Base-by-base conservation (phyloP, 208 protist species). In the Blechomonas ayalai region DNA sequence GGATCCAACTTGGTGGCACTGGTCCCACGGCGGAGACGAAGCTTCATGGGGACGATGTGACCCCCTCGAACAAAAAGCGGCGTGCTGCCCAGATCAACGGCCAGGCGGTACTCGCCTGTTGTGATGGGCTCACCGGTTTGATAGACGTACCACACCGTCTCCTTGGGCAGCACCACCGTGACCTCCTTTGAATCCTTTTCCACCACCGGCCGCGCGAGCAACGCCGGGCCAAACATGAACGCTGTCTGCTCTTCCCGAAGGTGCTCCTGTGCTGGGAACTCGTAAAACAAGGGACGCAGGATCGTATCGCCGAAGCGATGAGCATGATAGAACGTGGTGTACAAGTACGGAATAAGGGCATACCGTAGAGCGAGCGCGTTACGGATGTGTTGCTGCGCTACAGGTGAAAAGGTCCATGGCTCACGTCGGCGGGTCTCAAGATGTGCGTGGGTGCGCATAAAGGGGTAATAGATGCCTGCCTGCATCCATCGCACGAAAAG, bases 401-500 rank as follows among this genome's bases (percentile, higher is more conserved):
- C 63, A 5, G 45, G 18, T 9, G 74, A 89, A 60, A 98, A 98
- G n/a, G 92, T 78, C 92, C 95, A 99, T 22, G 97, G 97, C 76
- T 99, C 98, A 43, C 97, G 85, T 23, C 97, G 90, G 54, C 93
- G 86, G 6, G 97, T 97, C 25, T 99, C 95, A 22, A 97, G 62
- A 59, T 98, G 92, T 5, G 94, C 79, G 67, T 99, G 97, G 9
- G 71, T 90, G 25, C 98, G 86, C 61, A 98, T 98, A 79, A 99
- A 99, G 18, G 97, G 97, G 60, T 97, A 87, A 49, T 95, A 98
- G 28, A 79, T 68, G 45, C 77, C 95, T 0, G 88, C 68, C 73
- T 99, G 97, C 66, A 98, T 97, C 97, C 97, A 99, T 13, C 98
- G 86, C 10, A 95, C 82, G 25, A 98, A 71, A 5, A 99, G 78